A percentile compares a stretch with the other conserved stretches of the same genome.
Conservation (phyloP, 2,329 filamentous ascomycete species). For the Fusarium burgessii region DNA sequence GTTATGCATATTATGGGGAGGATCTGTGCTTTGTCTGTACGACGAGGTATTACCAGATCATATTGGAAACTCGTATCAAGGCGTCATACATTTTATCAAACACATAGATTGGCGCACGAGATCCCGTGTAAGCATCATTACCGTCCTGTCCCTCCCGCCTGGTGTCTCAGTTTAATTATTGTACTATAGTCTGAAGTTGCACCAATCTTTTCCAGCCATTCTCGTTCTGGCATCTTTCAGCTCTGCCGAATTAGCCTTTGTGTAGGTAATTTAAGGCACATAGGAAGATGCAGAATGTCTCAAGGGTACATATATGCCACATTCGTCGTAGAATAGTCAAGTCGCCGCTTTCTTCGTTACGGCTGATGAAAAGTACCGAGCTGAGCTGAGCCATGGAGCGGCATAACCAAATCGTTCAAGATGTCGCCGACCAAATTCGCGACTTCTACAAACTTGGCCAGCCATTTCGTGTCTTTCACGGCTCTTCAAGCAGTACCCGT, state of each 20-base stretch:
- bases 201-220: accelerated
- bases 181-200: background rate
- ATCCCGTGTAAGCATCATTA: background rate
- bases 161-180: background rate
- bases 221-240: accelerated
- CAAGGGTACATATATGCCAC: accelerated
- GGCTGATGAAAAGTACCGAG: background rate
- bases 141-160: background rate
- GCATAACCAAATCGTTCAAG: constrained; percentile 58
- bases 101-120: background rate
- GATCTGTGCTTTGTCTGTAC: accelerated
- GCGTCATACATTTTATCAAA: accelerated
- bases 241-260: too few species aligned
- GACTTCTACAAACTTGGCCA: constrained; percentile 57
- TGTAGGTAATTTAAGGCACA: background rate
- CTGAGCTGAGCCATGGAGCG: constrained; percentile 55
- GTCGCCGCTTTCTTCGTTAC: too few species aligned
- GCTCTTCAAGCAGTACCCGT: constrained; percentile 78
- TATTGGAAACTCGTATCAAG: background rate
- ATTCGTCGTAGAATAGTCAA: accelerated
- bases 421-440: constrained; percentile 58
- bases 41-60: background rate
- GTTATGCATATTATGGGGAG: background rate
- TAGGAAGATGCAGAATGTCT: accelerated
- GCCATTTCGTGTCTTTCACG: constrained; percentile 78